phyloP scores from a whole-genome alignment of 2,329 filamentous ascomycete species.

The Endoconidiophora laricicola region DNA sequence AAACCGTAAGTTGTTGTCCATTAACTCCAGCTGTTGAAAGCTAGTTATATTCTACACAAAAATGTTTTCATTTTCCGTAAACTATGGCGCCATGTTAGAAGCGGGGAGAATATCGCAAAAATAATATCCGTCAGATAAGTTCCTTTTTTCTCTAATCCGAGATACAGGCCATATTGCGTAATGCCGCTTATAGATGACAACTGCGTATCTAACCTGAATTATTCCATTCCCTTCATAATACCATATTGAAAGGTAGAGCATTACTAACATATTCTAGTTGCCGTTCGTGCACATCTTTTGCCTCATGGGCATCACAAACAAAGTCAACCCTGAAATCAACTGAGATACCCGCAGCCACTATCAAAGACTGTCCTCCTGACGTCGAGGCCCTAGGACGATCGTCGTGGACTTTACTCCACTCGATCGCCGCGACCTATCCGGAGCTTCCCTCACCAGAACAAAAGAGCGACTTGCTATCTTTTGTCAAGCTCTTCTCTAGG shows the following conservation, averaged over 20 bases:
- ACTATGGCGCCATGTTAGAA: too few relatives aligned
- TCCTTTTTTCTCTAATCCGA: too few relatives aligned
- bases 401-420: constrained; percentile 88
- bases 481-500: constrained; percentile 66
- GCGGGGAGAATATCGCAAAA: neutral
- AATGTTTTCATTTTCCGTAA: too few relatives aligned
- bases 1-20: constrained; percentile 49
- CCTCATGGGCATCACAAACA: constrained; percentile 39
- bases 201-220: too few relatives aligned
- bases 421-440: constrained; percentile 78
- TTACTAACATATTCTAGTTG: constrained; percentile 33
- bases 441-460: constrained; percentile 46
- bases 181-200: too few relatives aligned
- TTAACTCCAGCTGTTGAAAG: too few relatives aligned
- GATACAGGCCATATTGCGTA: too few relatives aligned
- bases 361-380: constrained; percentile 70
- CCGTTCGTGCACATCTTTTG: constrained; percentile 54
- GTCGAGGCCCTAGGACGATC: constrained; percentile 73
- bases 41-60: too few relatives aligned
- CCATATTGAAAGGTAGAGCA: neutral
- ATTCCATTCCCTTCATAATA: too few relatives aligned
- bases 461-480: constrained; percentile 60
- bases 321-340: constrained; percentile 24
- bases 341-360: constrained; percentile 20
- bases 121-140: neutral